Conservation (phyloP, 2,329 filamentous ascomycete genomes). For the Arachnomyces sp. region DNA sequence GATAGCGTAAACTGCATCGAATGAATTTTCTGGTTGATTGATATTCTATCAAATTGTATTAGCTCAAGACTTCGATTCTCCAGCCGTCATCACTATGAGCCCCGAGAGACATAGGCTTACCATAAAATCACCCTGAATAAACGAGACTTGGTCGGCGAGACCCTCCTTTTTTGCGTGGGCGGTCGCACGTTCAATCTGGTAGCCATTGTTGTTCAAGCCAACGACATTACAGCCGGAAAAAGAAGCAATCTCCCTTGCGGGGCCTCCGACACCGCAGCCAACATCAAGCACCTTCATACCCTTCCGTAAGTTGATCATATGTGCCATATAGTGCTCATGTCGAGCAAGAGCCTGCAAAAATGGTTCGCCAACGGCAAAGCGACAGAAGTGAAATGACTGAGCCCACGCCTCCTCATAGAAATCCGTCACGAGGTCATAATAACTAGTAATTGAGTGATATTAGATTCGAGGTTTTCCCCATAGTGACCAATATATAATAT, state of each 20-base stretch:
- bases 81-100: background rate
- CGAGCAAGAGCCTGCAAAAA: constrained; percentile 14
- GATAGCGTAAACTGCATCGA: constrained; percentile 24
- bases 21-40: constrained; percentile 18
- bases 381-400: constrained; percentile 18
- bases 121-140: constrained; percentile 20
- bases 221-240: constrained; percentile 21
- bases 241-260: constrained; percentile 21
- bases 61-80: background rate
- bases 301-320: constrained; percentile 14
- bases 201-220: constrained; percentile 22
- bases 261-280: constrained; percentile 25
- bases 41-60: constrained; percentile 8
- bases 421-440: constrained; percentile 17
- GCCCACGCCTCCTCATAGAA: constrained; percentile 16
- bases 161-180: constrained; percentile 10
- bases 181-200: constrained; percentile 20
- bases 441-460: constrained; percentile 3
- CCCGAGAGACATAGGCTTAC: constrained; percentile 3
- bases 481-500: background rate
- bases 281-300: constrained; percentile 24
- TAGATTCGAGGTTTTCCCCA: background rate
- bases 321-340: constrained; percentile 23
- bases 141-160: constrained; percentile 13
- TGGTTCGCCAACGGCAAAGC: constrained; percentile 15